phyloP scores from a whole-genome alignment of 192 early-diverging fungal genomes.

The Umbelopsis sp. region DNA sequence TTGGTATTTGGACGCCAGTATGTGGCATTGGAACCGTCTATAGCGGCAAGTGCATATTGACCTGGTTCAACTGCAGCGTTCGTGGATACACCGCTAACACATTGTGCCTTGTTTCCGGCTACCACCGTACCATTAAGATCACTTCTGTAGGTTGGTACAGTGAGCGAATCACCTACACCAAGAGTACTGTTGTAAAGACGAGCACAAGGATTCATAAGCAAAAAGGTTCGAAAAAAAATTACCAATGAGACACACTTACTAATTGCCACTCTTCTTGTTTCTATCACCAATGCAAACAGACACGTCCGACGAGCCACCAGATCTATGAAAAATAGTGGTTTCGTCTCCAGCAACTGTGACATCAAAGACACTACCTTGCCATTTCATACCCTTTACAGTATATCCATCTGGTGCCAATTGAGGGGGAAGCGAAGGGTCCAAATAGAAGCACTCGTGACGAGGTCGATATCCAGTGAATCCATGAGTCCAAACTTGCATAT shows the following conservation, averaged over 20 bases:
- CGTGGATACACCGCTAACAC: conserved; percentile 10
- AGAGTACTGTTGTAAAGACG: conserved; percentile 7
- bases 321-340: conserved; percentile 27
- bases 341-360: conserved; percentile 24
- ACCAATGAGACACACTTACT: conserved; percentile 23
- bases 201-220: neutral
- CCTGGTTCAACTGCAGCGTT: conserved; percentile 22
- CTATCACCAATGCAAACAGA: conserved; percentile 33
- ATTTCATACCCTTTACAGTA: conserved; percentile 39
- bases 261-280: conserved; percentile 35
- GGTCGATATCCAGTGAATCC: conserved; percentile 37
- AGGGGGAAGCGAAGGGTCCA: conserved; percentile 37
- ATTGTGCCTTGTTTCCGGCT: conserved; percentile 37
- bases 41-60: conserved; percentile 36
- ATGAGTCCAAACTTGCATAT: conserved; percentile 40
- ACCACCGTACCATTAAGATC: conserved; percentile 35
- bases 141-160: conserved; percentile 29
- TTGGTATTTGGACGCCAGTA: conserved; percentile 35
- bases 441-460: conserved; percentile 36
- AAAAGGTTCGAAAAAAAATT: too few species aligned
- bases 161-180: conserved; percentile 28
- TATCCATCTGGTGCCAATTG: conserved; percentile 35
- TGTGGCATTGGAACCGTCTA: conserved; percentile 36
- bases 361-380: conserved; percentile 41
- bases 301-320: conserved; percentile 21